A percentile compares a stretch with the other conserved stretches of the same genome.
Evolutionary conservation across 2,329 filamentous ascomycete species (phyloP).

Genomic region (Penicillium rolfsii): DNA sequence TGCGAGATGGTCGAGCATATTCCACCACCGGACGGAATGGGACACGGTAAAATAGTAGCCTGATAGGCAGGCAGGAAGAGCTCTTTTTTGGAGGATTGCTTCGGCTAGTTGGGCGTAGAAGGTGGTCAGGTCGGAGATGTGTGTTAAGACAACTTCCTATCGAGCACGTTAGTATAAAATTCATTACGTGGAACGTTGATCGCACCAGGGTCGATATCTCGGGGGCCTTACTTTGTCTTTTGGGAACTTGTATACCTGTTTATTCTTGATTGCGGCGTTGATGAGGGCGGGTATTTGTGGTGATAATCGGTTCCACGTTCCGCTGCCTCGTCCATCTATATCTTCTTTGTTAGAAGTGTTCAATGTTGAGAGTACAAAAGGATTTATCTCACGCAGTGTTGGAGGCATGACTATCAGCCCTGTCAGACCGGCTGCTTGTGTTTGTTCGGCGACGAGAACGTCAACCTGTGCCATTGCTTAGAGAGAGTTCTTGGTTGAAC

Average conservation of each 20-base stretch:
- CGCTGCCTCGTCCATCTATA: constrained; percentile 8
- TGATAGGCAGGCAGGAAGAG: background rate
- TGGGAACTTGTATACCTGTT: constrained; percentile 13
- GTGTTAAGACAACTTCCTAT: constrained; percentile 5
- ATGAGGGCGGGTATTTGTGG: constrained; percentile 15
- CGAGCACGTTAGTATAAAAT: background rate
- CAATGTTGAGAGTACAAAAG: background rate
- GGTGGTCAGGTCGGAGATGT: constrained; percentile 13
- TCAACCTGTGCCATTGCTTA: constrained; percentile 5
- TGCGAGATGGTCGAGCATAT: constrained; percentile 8
- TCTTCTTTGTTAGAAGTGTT: background rate
- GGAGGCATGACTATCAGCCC: constrained; percentile 11
- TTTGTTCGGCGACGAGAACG: constrained; percentile 11
- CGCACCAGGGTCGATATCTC: background rate
- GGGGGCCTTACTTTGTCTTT: constrained; percentile 1
- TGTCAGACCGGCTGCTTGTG: constrained; percentile 4
- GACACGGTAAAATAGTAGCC: constrained; percentile 12
- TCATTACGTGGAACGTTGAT: background rate
- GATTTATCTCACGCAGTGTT: constrained; percentile 3
- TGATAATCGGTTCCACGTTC: constrained; percentile 13
- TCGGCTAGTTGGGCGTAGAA: constrained; percentile 11
- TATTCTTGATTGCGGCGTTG: constrained; percentile 4
- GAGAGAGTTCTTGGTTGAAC: background rate
- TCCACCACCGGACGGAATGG: constrained; percentile 9
- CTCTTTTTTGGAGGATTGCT: constrained; percentile 5